phyloP scores from a whole-genome alignment of 1,139 yeast genomes.

The Keqinozyma sinolaborantium region DNA sequence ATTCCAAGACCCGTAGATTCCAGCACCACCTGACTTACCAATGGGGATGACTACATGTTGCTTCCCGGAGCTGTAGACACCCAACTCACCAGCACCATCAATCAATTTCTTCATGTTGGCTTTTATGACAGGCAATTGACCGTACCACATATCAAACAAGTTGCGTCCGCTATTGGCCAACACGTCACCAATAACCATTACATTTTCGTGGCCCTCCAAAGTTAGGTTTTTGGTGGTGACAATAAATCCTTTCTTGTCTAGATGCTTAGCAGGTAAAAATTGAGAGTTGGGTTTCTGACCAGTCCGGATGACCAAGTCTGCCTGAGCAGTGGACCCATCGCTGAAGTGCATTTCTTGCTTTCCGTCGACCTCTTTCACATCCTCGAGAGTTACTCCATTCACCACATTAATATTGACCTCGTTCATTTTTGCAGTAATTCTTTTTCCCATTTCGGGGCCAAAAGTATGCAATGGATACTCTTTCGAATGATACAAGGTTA shows the following conservation, averaged over 20 bases:
- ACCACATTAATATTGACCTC: constrained; percentile 23
- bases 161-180: constrained; percentile 18
- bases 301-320: constrained; percentile 29
- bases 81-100: neutral
- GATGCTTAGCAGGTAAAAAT: constrained; percentile 10
- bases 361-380: constrained; percentile 2
- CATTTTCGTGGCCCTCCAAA: constrained; percentile 19
- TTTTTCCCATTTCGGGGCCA: constrained; percentile 10
- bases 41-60: constrained; percentile 19
- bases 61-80: neutral
- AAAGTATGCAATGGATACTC: constrained; percentile 18
- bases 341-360: constrained; percentile 7
- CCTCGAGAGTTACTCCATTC: constrained; percentile 12
- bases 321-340: constrained; percentile 14
- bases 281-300: constrained; percentile 14
- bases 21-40: constrained; percentile 26
- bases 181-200: constrained; percentile 33
- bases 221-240: constrained; percentile 22
- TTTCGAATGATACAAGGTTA: constrained; percentile 26
- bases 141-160: constrained; percentile 21
- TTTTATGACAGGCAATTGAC: constrained; percentile 18
- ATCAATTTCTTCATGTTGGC: constrained; percentile 3
- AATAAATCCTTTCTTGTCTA: constrained; percentile 19
- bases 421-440: constrained; percentile 18
- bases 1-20: constrained; percentile 15